Evolutionary conservation across 106 monocot species (phyloP).

Genomic region (Hemerocallis citrina): DNA sequence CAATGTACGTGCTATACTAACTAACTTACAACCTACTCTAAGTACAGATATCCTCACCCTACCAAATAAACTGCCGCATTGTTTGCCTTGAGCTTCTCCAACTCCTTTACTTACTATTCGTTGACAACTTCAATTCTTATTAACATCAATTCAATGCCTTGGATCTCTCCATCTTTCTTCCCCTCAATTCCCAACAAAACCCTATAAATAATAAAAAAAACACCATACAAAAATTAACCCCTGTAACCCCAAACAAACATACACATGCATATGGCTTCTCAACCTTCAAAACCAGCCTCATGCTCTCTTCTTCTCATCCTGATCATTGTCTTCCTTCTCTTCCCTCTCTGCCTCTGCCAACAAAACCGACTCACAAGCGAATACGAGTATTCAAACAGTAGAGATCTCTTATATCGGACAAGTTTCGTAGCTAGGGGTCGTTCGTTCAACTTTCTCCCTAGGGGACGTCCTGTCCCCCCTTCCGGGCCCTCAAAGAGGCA

Average conservation of each 20-base stretch:
- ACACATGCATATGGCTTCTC: not conserved
- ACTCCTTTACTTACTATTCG: not conserved
- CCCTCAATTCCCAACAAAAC: not conserved
- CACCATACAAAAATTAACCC: not conserved
- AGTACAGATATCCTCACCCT: too few relatives aligned
- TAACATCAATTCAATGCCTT: not conserved
- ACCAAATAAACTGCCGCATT: not conserved
- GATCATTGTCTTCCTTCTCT: not conserved
- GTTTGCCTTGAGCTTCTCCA: not conserved
- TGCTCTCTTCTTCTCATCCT: not conserved
- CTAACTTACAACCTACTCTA: too few relatives aligned
- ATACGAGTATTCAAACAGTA: not conserved
- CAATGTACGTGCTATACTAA: too few relatives aligned
- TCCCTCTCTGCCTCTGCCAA: not conserved
- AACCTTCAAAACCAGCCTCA: not conserved
- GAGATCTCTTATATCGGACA: not conserved
- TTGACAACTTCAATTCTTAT: not conserved
- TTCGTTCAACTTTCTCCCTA: constrained; percentile 5
- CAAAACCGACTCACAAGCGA: too few relatives aligned
- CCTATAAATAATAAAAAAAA: not conserved
- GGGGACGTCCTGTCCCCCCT: constrained; percentile 1
- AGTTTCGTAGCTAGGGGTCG: not conserved
- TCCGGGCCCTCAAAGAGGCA: constrained; percentile 15
- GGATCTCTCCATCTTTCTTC: not conserved
- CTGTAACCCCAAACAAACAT: not conserved